Base-by-base conservation (phyloP, 129 eudicot genomes). In the Silybum marianum region DNA sequence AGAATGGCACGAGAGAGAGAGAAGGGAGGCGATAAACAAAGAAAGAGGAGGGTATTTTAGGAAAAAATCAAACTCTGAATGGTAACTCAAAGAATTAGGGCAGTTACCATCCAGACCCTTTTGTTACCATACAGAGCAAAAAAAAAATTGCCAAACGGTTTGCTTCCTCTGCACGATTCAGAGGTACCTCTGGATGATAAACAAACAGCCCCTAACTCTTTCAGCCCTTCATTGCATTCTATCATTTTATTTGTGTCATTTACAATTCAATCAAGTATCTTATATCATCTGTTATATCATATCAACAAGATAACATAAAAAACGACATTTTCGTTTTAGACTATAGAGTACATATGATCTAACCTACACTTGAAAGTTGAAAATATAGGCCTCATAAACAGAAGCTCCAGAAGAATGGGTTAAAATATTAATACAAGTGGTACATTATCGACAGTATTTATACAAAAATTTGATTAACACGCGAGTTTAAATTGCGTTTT, bases 331-430 rank as follows among this genome's bases (percentile, higher is more conserved):
- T 81, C 80, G 32, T 65, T 39, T 9, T 73, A 81, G 67, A 58
- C 82, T 82, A 82, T 72, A 83, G 30, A 82, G 78, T 77, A 83
- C 83, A 83, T 19, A 78, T 78, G 62, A 72, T 40, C 78, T 82
- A 82, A 66, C 70, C 80, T 66, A 74, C 75, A 2, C 70, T 39
- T 7, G 28, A 18, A 40, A 74, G 46, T 39, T 39, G 44, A 11
- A 40, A 74, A 70, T 69, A 83, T 71, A 83, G 86, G 86, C 86
- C 82, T 83, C 83, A 72, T 8, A 63, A 71, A 78, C 86, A 83
- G 75, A 83, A 83, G 83, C 86, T 83, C 86, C 75, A 34, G 86
- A 83, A 83, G 77, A 83, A 83, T 72, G 70, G 74, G 83, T 73
- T 78, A 77, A 32, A 32, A 71, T 13, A 58, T 58, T 72, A 24